phyloP scores from a whole-genome alignment of 2,329 filamentous ascomycete genomes.

The Fusarium burgessii region DNA sequence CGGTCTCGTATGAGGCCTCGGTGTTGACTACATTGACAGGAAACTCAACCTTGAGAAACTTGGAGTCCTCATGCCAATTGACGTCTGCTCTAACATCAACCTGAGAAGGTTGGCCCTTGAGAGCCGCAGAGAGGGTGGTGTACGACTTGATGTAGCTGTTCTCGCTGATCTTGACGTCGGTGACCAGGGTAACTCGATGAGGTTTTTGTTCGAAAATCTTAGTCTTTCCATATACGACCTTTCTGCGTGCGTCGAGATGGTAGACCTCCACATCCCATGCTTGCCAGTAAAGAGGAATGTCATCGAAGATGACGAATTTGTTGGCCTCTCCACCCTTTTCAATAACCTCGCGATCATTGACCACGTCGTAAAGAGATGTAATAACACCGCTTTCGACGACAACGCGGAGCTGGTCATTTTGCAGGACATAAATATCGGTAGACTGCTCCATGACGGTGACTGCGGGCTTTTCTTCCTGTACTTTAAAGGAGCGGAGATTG shows the following conservation, averaged over 20 bases:
- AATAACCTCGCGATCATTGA: conserved; percentile 81
- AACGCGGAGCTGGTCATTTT: conserved; percentile 82
- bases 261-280: conserved; percentile 98
- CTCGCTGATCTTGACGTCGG: conserved; percentile 88
- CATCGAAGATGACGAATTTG: conserved; percentile 94
- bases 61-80: conserved; percentile 98
- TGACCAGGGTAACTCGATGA: conserved; percentile 84
- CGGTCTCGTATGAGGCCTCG: conserved; percentile 94
- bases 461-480: conserved; percentile 57
- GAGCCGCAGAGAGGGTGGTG: conserved; percentile 79
- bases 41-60: conserved; percentile 99
- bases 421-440: conserved; percentile 78
- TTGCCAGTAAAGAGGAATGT: conserved; percentile 97
- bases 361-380: conserved; percentile 83
- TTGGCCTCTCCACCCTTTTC: conserved; percentile 81
- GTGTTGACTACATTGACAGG: conserved; percentile 91
- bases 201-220: conserved; percentile 77
- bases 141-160: conserved; percentile 88
- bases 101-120: conserved; percentile 69
- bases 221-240: conserved; percentile 76
- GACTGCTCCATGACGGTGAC: conserved; percentile 65
- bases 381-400: conserved; percentile 81
- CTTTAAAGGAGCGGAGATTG: conserved; percentile 63
- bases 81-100: conserved; percentile 87
- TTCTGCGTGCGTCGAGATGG: conserved; percentile 87